Conservation (phyloP, 257 asterid genomes). For the Lithospermum erythrorhizon region DNA sequence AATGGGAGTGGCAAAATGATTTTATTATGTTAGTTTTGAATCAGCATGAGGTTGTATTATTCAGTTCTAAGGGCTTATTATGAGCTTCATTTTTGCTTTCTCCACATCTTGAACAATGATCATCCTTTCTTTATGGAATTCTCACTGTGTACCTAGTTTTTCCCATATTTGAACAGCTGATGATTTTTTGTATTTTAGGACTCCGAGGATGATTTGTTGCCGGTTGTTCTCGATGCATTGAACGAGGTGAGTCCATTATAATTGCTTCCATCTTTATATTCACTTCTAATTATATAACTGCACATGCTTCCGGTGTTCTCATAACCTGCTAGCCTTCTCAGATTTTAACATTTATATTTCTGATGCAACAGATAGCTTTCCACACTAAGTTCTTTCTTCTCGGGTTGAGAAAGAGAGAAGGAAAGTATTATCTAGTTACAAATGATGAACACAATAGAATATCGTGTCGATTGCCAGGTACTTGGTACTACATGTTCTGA, state of each 20-base stretch:
- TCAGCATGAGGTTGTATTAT: no score
- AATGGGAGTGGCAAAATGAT: no score
- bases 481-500: constrained; percentile 14
- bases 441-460: constrained; percentile 99
- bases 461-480: constrained; percentile 99
- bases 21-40: no score
- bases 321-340: no score
- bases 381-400: constrained; percentile 81
- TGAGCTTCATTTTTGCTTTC: not conserved
- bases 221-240: constrained; percentile 92
- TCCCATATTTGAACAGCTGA: no score
- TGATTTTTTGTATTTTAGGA: constrained; percentile 37
- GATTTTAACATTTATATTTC: constrained; percentile 11
- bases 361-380: constrained; percentile 66
- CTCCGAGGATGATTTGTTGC: constrained; percentile 69
- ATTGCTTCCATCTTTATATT: not conserved
- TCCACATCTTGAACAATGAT: not conserved
- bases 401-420: constrained; percentile 98
- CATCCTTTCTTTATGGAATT: not conserved
- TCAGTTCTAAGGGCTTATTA: not conserved
- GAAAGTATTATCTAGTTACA: constrained; percentile 85
- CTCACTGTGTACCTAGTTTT: no score
- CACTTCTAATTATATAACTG: no score
- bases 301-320: no score
- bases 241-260: constrained; percentile 58